Evolutionary conservation across 805 yeast species (phyloP).

Genomic region (Isabelozyma rhagii): DNA sequence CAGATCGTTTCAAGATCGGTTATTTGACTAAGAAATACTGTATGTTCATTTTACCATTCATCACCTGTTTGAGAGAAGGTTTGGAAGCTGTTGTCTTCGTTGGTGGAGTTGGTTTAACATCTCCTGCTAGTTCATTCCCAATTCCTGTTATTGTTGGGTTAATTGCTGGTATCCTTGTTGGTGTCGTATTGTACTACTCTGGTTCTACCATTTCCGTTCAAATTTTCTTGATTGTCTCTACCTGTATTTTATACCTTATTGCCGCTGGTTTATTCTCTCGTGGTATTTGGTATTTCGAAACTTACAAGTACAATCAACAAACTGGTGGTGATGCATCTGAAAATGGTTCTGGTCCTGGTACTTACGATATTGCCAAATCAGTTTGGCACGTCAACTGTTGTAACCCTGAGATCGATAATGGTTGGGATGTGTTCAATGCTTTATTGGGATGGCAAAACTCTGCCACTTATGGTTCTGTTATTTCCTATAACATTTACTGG

Average conservation of each 20-base stretch:
- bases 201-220: constrained; percentile 78
- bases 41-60: constrained; percentile 83
- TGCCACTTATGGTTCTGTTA: constrained; percentile 85
- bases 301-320: constrained; percentile 52
- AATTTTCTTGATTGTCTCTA: constrained; percentile 76
- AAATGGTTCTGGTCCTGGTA: constrained; percentile 86
- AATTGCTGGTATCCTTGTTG: constrained; percentile 68
- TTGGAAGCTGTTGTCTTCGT: constrained; percentile 93
- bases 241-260: constrained; percentile 81
- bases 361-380: constrained; percentile 71
- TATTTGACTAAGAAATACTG: constrained; percentile 58
- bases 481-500: constrained; percentile 88
- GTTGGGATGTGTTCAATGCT: constrained; percentile 95
- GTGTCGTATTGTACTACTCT: constrained; percentile 68
- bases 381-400: constrained; percentile 97
- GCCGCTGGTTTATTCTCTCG: constrained; percentile 89
- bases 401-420: constrained; percentile 82
- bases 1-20: constrained; percentile 39
- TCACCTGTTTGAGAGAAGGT: constrained; percentile 91
- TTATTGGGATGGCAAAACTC: constrained; percentile 93
- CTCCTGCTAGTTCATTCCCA: constrained; percentile 63
- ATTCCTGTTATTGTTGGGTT: constrained; percentile 86
- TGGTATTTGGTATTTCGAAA: constrained; percentile 84
- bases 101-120: constrained; percentile 83
- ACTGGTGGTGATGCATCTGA: constrained; percentile 95